phyloP scores from a whole-genome alignment of 495 filamentous ascomycete genomes.

The Lasiosphaeria miniovina region DNA sequence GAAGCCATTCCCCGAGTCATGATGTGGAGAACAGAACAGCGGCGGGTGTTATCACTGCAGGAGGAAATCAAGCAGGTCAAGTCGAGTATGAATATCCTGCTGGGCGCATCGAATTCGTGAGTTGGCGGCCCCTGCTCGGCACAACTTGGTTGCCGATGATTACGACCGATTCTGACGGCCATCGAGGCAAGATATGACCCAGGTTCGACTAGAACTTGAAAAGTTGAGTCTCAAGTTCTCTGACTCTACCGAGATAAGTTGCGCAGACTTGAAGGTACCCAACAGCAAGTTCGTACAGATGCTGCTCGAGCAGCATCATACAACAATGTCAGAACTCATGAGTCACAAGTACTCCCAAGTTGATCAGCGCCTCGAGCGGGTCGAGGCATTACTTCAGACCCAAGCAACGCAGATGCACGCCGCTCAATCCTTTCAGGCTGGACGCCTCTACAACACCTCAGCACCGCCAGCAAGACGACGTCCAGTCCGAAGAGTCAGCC shows the following conservation, averaged over 20 bases:
- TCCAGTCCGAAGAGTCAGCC: neutral
- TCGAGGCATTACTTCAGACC: neutral
- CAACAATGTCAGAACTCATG: neutral
- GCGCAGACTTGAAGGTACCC: neutral
- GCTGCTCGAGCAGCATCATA: slow-evolving; percentile 1
- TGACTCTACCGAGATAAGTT: neutral
- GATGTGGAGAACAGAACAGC: slow-evolving; percentile 1
- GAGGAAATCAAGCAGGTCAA: slow-evolving; percentile 4
- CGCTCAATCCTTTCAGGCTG: neutral
- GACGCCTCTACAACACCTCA: slow-evolving; percentile 1
- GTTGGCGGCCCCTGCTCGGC: neutral
- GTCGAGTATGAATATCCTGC: slow-evolving; percentile 3
- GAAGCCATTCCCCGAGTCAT: slow-evolving; percentile 4
- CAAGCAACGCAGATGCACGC: slow-evolving; percentile 5
- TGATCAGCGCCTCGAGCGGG: neutral
- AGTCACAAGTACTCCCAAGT: neutral
- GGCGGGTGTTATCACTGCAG: neutral
- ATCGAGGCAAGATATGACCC: slow-evolving; percentile 2
- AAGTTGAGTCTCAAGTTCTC: slow-evolving; percentile 1
- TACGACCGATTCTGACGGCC: neutral
- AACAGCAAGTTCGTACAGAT: neutral
- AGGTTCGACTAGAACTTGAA: neutral
- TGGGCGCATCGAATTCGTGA: slow-evolving; percentile 4
- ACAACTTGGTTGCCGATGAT: neutral
- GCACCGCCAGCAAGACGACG: neutral